phyloP scores from a whole-genome alignment of 257 asterid species.

The Jacaranda copaia region DNA sequence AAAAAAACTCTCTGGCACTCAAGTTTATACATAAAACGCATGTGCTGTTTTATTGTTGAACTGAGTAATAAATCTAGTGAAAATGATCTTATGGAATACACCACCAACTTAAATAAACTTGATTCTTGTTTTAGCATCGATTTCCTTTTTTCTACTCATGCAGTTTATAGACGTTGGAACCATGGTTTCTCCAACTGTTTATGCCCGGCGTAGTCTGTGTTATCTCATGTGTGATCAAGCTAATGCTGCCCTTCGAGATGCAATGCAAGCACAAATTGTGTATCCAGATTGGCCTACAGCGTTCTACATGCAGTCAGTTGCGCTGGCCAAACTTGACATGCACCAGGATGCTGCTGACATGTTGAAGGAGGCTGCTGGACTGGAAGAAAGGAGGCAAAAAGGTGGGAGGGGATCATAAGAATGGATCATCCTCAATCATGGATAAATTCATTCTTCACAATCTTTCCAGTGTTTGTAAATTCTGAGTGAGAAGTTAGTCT shows the following conservation, averaged over 20 bases:
- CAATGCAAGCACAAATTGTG: conserved; percentile 90
- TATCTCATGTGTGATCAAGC: conserved; percentile 88
- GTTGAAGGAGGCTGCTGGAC: conserved; percentile 78
- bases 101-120: not conserved
- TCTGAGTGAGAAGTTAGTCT: conserved; percentile 29
- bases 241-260: conserved; percentile 84
- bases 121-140: not conserved
- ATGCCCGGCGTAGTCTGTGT: conserved; percentile 87
- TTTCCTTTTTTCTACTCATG: not conserved
- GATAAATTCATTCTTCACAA: not conserved
- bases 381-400: conserved; percentile 75
- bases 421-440: not conserved
- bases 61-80: not conserved
- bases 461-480: conserved; percentile 31
- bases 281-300: conserved; percentile 91
- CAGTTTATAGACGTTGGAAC: conserved; percentile 90
- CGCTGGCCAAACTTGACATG: conserved; percentile 89
- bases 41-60: not conserved
- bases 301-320: conserved; percentile 91
- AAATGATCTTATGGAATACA: not conserved
- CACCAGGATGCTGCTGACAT: conserved; percentile 92
- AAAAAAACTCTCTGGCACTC: not conserved
- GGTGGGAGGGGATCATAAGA: conserved; percentile 53
- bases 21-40: not conserved
- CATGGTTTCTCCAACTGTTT: conserved; percentile 90